Conservation (phyloP, 495 filamentous ascomycete species). For the Lepidopterella palustris region DNA sequence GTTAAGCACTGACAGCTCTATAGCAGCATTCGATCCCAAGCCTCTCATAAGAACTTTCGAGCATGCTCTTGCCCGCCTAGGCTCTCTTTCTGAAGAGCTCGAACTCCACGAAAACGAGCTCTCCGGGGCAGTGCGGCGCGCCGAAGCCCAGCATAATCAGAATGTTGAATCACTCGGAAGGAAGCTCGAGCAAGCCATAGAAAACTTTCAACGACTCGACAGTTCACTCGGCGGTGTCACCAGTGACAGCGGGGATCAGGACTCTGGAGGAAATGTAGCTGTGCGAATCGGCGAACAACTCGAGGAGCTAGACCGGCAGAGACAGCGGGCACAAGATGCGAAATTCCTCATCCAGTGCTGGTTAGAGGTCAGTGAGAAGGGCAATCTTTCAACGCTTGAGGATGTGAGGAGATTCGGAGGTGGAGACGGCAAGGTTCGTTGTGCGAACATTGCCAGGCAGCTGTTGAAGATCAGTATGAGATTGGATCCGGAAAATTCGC, state of each 20-base stretch:
- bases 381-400: conserved; percentile 71
- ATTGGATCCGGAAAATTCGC: conserved; percentile 68
- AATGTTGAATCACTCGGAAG: conserved; percentile 76
- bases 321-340: conserved; percentile 82
- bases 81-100: conserved; percentile 75
- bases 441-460: conserved; percentile 83
- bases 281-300: conserved; percentile 92
- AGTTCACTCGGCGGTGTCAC: conserved; percentile 57
- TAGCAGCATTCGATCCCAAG: conserved; percentile 82
- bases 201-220: conserved; percentile 84
- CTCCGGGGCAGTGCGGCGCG: conserved; percentile 77
- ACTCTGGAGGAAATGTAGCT: conserved; percentile 70
- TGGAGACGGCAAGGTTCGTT: conserved; percentile 79
- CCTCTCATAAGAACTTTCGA: conserved; percentile 95
- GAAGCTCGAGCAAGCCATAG: conserved; percentile 85
- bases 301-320: conserved; percentile 89
- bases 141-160: conserved; percentile 84
- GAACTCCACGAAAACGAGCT: conserved; percentile 84
- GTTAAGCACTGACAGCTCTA: conserved; percentile 2
- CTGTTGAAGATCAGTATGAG: conserved; percentile 80
- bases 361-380: conserved; percentile 82
- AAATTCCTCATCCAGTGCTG: conserved; percentile 94
- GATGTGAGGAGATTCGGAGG: conserved; percentile 71
- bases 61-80: conserved; percentile 71
- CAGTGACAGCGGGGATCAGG: conserved; percentile 44